These are phyloP conservation scores for Plasmodium vinckei DNA, from an alignment of 169 alveolate species.

Conservation along the genomic window DNA sequence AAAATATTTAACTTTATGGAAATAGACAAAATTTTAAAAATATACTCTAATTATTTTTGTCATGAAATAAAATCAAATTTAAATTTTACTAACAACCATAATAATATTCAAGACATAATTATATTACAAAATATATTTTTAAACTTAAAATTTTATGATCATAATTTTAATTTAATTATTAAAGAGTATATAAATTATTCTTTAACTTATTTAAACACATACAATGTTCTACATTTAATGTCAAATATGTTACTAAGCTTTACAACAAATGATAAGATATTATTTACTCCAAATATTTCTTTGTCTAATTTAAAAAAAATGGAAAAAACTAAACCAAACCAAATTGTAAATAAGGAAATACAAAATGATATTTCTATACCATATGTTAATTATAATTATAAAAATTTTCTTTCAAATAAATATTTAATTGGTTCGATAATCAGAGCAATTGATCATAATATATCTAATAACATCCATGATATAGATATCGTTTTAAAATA, in stretches of 20 bases:
- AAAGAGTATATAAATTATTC: constrained; percentile 33
- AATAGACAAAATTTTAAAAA: not conserved
- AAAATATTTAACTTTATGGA: too few relatives aligned
- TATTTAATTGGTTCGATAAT: constrained; percentile 7
- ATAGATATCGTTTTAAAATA: constrained; percentile 10
- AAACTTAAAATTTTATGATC: constrained; percentile 8
- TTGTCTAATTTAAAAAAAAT: not conserved
- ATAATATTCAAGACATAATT: constrained; percentile 10
- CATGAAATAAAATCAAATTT: not conserved
- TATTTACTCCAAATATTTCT: not conserved
- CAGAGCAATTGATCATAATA: constrained; percentile 37
- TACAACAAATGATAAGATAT: constrained; percentile 5
- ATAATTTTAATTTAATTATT: constrained; percentile 11
- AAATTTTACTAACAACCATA: not conserved
- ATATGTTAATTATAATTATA: constrained; percentile 1
- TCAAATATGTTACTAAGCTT: constrained; percentile 37
- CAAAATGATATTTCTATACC: not conserved
- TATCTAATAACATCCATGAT: constrained; percentile 3
- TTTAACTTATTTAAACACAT: constrained; percentile 9
- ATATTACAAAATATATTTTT: constrained; percentile 22
- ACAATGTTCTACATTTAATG: constrained; percentile 2
- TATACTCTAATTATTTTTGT: constrained; percentile 17
- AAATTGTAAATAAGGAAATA: too few relatives aligned
- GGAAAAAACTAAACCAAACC: too few relatives aligned
- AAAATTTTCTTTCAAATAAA: constrained; percentile 30